A percentile compares a stretch with the other conserved stretches of the same genome.
Evolutionary conservation across 352 stramenopile species (phyloP).

Genomic region (Phytophthora ohioensis): DNA sequence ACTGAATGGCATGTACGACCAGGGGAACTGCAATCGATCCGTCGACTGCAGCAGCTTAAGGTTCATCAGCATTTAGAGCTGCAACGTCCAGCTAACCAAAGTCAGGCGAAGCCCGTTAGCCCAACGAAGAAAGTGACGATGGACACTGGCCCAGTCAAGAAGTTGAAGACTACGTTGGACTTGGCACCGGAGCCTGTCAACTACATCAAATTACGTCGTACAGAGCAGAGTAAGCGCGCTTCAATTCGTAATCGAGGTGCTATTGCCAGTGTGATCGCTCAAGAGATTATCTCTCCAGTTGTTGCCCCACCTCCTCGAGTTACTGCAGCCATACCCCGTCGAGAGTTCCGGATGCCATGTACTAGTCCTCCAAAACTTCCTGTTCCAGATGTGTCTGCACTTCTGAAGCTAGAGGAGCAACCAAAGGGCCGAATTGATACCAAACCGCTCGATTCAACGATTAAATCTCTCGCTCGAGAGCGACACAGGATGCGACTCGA

Average conservation of each 20-base stretch:
- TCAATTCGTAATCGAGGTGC: constrained; percentile 56
- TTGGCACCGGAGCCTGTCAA: constrained; percentile 59
- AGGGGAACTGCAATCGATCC: constrained; percentile 38
- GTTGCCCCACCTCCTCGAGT: constrained; percentile 13
- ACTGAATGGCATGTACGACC: constrained; percentile 30
- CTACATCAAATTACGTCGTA: constrained; percentile 73
- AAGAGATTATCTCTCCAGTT: constrained; percentile 62
- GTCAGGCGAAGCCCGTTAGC: constrained; percentile 4
- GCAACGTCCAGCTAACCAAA: constrained; percentile 22
- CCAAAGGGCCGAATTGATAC: constrained; percentile 30
- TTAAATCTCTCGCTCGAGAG: constrained; percentile 40
- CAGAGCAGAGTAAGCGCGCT: constrained; percentile 59
- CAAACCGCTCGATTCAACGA: constrained; percentile 22
- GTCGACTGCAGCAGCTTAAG: constrained; percentile 34
- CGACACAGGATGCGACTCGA: constrained; percentile 41
- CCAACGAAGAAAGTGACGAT: constrained; percentile 15
- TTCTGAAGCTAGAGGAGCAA: constrained; percentile 29
- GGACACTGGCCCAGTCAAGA: constrained; percentile 6
- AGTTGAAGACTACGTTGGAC: constrained; percentile 15
- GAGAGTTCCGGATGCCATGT: constrained; percentile 29
- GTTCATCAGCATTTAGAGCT: constrained; percentile 3
- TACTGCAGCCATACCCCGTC: constrained; percentile 1
- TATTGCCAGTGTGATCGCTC: constrained; percentile 43
- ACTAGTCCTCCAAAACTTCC: constrained; percentile 21
- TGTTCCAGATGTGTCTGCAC: constrained; percentile 8